Evolutionary conservation across 805 yeast genomes (phyloP).

Genomic region (Kodamaea laetipori): DNA sequence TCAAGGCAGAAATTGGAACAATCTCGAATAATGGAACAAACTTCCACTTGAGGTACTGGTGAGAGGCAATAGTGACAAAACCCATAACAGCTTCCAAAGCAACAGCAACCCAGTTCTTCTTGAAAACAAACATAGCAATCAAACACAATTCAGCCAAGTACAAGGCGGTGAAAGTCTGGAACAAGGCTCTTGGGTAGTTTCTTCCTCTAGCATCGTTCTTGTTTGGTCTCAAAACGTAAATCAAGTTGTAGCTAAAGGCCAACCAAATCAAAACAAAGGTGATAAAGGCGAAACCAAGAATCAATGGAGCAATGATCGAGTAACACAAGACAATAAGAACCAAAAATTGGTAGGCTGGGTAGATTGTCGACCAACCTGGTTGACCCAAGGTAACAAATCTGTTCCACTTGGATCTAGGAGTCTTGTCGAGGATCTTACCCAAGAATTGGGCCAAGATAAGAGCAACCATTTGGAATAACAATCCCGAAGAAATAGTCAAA

Average conservation of each 20-base stretch:
- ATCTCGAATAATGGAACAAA: constrained; percentile 66
- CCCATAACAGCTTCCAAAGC: constrained; percentile 65
- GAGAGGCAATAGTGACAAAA: constrained; percentile 58
- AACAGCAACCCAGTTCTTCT: constrained; percentile 77
- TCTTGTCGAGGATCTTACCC: constrained; percentile 71
- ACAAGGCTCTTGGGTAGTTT: constrained; percentile 69
- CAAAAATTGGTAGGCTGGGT: constrained; percentile 76
- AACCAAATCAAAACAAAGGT: constrained; percentile 58
- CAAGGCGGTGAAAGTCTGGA: constrained; percentile 70
- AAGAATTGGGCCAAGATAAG: constrained; percentile 71
- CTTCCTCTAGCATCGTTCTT: constrained; percentile 69
- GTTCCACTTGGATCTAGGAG: constrained; percentile 92
- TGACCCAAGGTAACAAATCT: constrained; percentile 64
- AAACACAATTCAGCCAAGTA: constrained; percentile 73
- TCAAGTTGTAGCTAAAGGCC: constrained; percentile 63
- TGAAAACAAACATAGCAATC: constrained; percentile 71
- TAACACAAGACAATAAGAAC: constrained; percentile 73
- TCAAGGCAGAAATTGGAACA: constrained; percentile 68
- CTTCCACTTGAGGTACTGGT: constrained; percentile 56
- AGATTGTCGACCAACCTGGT: constrained; percentile 80
- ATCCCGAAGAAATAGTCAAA: constrained; percentile 26
- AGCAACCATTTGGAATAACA: constrained; percentile 40
- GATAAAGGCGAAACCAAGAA: constrained; percentile 65
- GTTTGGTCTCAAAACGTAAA: constrained; percentile 61
- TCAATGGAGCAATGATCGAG: constrained; percentile 75